Base-by-base conservation (phyloP, 768 basidiomycete genomes). In the Candolleomyces efflorescens region DNA sequence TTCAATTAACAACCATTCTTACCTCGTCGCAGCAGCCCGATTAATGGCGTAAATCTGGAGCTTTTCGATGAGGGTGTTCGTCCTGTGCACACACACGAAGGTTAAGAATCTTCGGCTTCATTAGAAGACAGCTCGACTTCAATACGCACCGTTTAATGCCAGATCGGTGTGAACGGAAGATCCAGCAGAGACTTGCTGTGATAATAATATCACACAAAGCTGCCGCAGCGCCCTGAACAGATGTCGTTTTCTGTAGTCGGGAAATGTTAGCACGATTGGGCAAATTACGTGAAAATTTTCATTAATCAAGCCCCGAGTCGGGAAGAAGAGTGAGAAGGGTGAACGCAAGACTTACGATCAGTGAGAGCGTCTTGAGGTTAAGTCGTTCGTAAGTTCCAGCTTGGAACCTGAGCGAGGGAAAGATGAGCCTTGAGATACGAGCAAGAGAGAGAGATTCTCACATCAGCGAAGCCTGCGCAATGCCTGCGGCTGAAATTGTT, bases 151-250 rank as follows among this genome's bases (percentile, higher is more conserved):
- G 18, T n/a, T 36, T 24, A 20, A 51, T 58, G 10, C 56, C 56
- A 26, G 56, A 43, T 44, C 56, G 5, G 32, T 58, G 56, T 27
- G 56, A 52, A 22, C 51, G 49, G 56, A 58, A 58, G 10, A 51
- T 51, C 56, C 56, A 58, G 50, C 56, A 58, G 5, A 58, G 24
- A 23, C 37, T 26, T 10, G 22, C 41, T 39, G 56, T 58, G 24
- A 58, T 58, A 7, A 58, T 41, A 41, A 58, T 58, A 23, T 58
- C 56, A 27, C 56, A 58, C 23, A 58, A 45, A 44, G 56, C 56
- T 18, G 56, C 56, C 24, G 56, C 13, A 3, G 51, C 56, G 38
- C 56, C 56, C 47, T 58, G 56, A 32, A 58, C 43, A n/a, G 23
- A 45, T 13, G 56, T 58, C 17, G 51, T 41, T 58, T 58, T 46